Conservation (phyloP, 2,329 filamentous ascomycete species). For the Monilinia fructicola region DNA sequence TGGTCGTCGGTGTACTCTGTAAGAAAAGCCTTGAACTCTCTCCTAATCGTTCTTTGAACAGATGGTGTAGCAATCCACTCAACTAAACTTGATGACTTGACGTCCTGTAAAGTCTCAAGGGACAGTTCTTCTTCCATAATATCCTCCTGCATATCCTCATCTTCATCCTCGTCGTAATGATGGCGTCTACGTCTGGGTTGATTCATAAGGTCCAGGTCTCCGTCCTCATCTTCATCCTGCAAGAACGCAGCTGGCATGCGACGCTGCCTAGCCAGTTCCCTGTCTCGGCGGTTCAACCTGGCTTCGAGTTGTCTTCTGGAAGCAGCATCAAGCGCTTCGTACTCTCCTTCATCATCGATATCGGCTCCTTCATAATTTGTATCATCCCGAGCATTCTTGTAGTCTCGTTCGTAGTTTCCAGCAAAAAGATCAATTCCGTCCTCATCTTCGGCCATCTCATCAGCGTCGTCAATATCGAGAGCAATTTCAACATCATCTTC, state of each 20-base stretch:
- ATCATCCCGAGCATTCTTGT: constrained; percentile 60
- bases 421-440: constrained; percentile 78
- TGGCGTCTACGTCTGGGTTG: constrained; percentile 84
- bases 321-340: constrained; percentile 65
- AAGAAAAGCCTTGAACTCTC: constrained; percentile 96
- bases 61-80: constrained; percentile 92
- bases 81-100: constrained; percentile 88
- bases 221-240: constrained; percentile 76
- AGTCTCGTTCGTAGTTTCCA: constrained; percentile 71
- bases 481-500: constrained; percentile 71
- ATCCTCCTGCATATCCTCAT: constrained; percentile 88
- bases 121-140: constrained; percentile 96
- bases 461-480: constrained; percentile 72
- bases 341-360: constrained; percentile 77
- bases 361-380: constrained; percentile 70
- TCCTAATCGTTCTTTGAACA: constrained; percentile 88
- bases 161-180: constrained; percentile 90
- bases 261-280: constrained; percentile 65
- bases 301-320: constrained; percentile 69
- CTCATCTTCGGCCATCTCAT: constrained; percentile 79
- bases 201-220: constrained; percentile 77
- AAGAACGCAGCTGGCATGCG: constrained; percentile 72
- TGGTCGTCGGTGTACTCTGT: constrained; percentile 92
- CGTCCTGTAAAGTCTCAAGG: constrained; percentile 84
- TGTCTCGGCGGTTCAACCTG: constrained; percentile 71